Evolutionary conservation across 2,329 filamentous ascomycete species (phyloP).

Genomic region (Beauveria scarabaeidicola): DNA sequence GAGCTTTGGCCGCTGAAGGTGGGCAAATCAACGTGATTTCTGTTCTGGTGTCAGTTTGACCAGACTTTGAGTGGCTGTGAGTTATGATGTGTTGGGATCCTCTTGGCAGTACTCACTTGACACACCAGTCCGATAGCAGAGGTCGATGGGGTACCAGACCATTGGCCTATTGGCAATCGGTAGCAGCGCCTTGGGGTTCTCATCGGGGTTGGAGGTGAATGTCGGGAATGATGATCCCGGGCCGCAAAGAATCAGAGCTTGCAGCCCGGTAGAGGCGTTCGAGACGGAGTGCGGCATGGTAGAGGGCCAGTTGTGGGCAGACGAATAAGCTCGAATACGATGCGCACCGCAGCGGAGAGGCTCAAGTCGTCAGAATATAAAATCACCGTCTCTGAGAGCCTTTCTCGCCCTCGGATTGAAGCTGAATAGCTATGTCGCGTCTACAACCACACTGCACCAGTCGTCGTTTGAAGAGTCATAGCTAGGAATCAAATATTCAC

Average conservation of each 20-base stretch:
- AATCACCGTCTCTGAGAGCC: too few species aligned
- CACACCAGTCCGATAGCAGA: conserved; percentile 73
- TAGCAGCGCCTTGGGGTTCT: conserved; percentile 73
- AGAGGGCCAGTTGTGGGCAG: conserved; percentile 12
- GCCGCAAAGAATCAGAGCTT: conserved; percentile 75
- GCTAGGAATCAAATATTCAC: conserved; percentile 5
- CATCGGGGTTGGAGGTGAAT: conserved; percentile 71
- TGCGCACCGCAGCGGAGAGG: neutral
- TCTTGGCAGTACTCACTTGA: conserved; percentile 45
- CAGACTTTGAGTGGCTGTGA: neutral
- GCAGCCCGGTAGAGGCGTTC: conserved; percentile 67
- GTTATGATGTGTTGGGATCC: neutral
- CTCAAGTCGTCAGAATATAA: neutral
- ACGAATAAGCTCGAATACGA: neutral
- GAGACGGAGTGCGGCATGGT: conserved; percentile 68
- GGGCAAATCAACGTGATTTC: conserved; percentile 56
- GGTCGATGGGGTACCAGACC: conserved; percentile 85
- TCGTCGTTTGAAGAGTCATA: conserved; percentile 9
- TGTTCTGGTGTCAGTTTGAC: conserved; percentile 23
- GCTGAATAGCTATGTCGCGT: neutral
- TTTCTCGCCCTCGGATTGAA: neutral
- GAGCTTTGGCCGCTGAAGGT: conserved; percentile 56
- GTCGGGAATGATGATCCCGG: conserved; percentile 75
- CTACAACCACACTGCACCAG: neutral
- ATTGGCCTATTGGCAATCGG: conserved; percentile 80